These are phyloP conservation scores for Tricholoma hemisulphureum DNA, from an alignment of 768 basidiomycete species.

Conservation along the genomic window DNA sequence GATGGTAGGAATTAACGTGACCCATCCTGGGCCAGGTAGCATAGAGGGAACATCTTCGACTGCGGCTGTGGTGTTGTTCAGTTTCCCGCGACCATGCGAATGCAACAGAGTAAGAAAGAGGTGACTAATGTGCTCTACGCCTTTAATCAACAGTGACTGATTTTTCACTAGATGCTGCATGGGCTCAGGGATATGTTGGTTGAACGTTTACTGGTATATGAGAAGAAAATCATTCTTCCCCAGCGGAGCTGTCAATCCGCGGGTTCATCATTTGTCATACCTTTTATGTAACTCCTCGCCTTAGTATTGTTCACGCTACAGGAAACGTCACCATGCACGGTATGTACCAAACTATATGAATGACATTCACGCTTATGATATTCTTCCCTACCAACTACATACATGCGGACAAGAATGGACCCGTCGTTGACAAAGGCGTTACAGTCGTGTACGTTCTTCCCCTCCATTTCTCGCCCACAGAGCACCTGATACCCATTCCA, in stretches of 20 bases:
- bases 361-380: background rate
- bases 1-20: slow-evolving; percentile 84
- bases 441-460: slow-evolving; percentile 55
- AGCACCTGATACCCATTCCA: too few species aligned
- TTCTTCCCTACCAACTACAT: slow-evolving; percentile 55
- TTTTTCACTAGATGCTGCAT: slow-evolving; percentile 61
- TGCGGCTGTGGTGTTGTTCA: slow-evolving; percentile 79
- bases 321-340: slow-evolving; percentile 68
- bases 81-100: slow-evolving; percentile 69
- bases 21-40: slow-evolving; percentile 72
- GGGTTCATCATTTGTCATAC: slow-evolving; percentile 36
- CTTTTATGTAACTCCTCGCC: background rate
- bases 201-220: slow-evolving; percentile 62
- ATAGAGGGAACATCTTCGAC: slow-evolving; percentile 75
- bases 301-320: slow-evolving; percentile 5
- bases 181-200: slow-evolving; percentile 65
- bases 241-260: slow-evolving; percentile 57
- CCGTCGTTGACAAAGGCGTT: slow-evolving; percentile 76
- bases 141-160: background rate
- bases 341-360: slow-evolving; percentile 27
- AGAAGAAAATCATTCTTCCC: slow-evolving; percentile 60
- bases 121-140: slow-evolving; percentile 23
- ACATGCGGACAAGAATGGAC: slow-evolving; percentile 63
- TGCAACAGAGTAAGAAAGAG: slow-evolving; percentile 55
- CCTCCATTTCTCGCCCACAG: slow-evolving; percentile 13